Base-by-base conservation (phyloP, 176 grass and related monocot genomes). In the Carex scoparia region DNA sequence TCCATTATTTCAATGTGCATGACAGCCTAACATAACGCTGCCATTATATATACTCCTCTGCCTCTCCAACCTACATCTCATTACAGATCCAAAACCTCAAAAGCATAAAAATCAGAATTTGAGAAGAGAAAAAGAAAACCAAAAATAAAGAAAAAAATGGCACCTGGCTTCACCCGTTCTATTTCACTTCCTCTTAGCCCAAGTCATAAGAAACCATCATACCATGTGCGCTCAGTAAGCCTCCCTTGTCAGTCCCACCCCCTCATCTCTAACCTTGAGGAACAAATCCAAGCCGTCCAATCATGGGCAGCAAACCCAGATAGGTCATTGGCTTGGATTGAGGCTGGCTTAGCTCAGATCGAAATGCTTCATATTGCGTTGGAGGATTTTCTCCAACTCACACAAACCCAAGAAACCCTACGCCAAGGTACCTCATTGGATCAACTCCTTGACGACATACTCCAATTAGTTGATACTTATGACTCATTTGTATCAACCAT, bases 401-500 rank as follows among this genome's bases (percentile, higher is more conserved):
- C 82, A 6, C 85, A 65, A 4, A 78, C 87, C 7, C 85, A 84
- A 16, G 68, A 54, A 56, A 73, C 86, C 23, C 84, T 91, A 62
- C 9, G 56, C 85, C 55, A 28, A 30, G 18, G 57, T 37, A 18
- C 76, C 33, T 35, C 51, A 73, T 16, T 30, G 8, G 92, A 89
- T 40, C 18, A 23, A 46, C 77, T 94, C 15, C 89, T 97, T 28
- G 85, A 97, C 61, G 88, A 86, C 64, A 90, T 90, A 69, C 92
- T 97, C 76, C 82, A 85, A 84, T 88, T 92, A 2, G 90, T 89
- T 69, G 91, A 92, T 86, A 89, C 88, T 13, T 90, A 86, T 84
- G 88, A 86, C 72, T 84, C 80, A 28, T 90, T 92, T 81, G 82
- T 90, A 2, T 58, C 84, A 4, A 38, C 58, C 3, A 74, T 92